phyloP scores from a whole-genome alignment of 139 green algal species.

The Auxenochlorella pyrenoidosa region DNA sequence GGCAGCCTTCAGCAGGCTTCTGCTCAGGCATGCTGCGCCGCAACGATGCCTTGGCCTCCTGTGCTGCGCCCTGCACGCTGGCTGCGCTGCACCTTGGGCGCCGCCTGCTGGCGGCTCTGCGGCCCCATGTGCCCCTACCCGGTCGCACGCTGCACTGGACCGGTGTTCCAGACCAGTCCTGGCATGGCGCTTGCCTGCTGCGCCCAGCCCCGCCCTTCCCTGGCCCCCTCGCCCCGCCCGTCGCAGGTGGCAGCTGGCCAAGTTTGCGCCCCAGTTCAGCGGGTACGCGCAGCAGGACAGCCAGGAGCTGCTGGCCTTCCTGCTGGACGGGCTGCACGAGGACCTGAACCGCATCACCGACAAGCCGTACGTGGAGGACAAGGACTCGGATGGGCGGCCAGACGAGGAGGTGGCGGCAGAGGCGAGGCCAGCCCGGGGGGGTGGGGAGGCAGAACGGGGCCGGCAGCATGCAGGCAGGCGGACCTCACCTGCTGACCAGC shows the following conservation, averaged over 20 bases:
- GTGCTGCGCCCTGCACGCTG: too few species aligned
- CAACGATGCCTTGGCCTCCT: too few species aligned
- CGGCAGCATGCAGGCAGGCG: too few species aligned
- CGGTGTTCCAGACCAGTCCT: too few species aligned
- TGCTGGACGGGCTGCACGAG: slow-evolving; percentile 94
- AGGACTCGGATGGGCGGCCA: slow-evolving; percentile 75
- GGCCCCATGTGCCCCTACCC: too few species aligned
- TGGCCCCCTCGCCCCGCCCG: too few species aligned
- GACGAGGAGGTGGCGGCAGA: slow-evolving; percentile 86
- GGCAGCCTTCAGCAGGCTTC: too few species aligned
- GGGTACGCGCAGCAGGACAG: slow-evolving; percentile 96
- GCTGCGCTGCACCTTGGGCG: too few species aligned
- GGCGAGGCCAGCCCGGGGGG: not conserved
- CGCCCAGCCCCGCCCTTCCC: not conserved
- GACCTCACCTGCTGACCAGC: too few species aligned
- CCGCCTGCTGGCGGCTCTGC: too few species aligned
- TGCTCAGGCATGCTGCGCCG: too few species aligned
- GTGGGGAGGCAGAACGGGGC: not conserved
- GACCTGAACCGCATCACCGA: slow-evolving; percentile 94
- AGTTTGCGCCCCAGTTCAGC: slow-evolving; percentile 93
- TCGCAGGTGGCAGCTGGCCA: slow-evolving; percentile 59
- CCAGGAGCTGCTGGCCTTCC: slow-evolving; percentile 93
- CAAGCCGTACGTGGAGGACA: slow-evolving; percentile 95
- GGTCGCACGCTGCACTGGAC: too few species aligned
- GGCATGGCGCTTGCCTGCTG: not conserved